Evolutionary conservation across 495 filamentous ascomycete genomes (phyloP).

Genomic region (Penicillium steckii): DNA sequence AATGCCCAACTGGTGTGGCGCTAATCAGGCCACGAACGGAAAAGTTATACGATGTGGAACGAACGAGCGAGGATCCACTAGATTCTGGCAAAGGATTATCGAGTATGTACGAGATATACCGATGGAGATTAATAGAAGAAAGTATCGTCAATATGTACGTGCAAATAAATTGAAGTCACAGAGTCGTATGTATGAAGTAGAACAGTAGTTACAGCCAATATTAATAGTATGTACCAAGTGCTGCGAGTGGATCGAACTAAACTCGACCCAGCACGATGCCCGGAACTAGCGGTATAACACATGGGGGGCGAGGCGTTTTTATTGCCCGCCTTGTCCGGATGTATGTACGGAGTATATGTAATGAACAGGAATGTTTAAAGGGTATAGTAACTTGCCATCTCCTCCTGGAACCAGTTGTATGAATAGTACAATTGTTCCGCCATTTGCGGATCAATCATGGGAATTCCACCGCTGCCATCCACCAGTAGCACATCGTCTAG

Average conservation of each 20-base stretch:
- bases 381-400: conserved; percentile 47
- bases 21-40: neutral
- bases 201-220: too few species aligned
- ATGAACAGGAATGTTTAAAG: conserved; percentile 23
- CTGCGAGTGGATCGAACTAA: neutral
- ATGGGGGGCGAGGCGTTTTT: neutral
- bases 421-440: conserved; percentile 43
- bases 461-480: conserved; percentile 33
- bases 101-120: too few species aligned
- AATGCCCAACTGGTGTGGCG: neutral
- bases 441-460: conserved; percentile 42
- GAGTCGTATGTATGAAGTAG: too few species aligned
- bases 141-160: too few species aligned
- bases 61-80: too few species aligned
- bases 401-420: conserved; percentile 47
- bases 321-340: too few species aligned
- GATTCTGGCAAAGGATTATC: too few species aligned
- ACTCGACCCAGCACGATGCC: neutral
- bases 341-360: neutral
- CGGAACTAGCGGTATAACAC: neutral
- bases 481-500: conserved; percentile 43
- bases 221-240: too few species aligned
- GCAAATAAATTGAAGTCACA: too few species aligned
- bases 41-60: neutral
- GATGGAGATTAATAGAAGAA: too few species aligned